These are phyloP conservation scores for Cyclospora cayetanensis DNA, from an alignment of 169 alveolate genomes.

Conservation along the genomic window DNA sequence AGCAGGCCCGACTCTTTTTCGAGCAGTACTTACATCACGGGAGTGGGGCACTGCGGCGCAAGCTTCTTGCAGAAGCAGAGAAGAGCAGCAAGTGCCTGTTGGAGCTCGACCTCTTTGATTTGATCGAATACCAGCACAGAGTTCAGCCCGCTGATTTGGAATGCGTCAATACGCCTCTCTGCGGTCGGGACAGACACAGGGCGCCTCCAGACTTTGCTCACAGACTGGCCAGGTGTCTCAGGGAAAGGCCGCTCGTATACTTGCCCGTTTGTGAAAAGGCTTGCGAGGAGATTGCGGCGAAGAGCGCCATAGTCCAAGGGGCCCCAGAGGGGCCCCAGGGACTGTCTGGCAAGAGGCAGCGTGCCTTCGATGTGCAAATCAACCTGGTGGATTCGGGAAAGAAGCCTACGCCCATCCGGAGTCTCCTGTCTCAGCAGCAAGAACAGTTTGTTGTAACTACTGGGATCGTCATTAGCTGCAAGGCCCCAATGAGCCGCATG, in stretches of 20 bases:
- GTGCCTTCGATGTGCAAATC: constrained; percentile 63
- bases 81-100: constrained; percentile 52
- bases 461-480: constrained; percentile 63
- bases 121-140: constrained; percentile 61
- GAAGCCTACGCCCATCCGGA: constrained; percentile 65
- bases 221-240: constrained; percentile 65
- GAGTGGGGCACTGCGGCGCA: constrained; percentile 64
- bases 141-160: constrained; percentile 64
- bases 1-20: constrained; percentile 60
- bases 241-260: constrained; percentile 69
- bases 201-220: constrained; percentile 73
- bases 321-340: constrained; percentile 15
- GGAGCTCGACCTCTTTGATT: constrained; percentile 57
- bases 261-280: constrained; percentile 73
- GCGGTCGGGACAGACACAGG: constrained; percentile 64
- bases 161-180: constrained; percentile 71
- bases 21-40: constrained; percentile 73
- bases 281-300: constrained; percentile 64
- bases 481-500: constrained; percentile 66
- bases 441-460: constrained; percentile 72
- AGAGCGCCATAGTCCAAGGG: constrained; percentile 63
- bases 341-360: constrained; percentile 1
- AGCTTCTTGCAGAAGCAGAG: constrained; percentile 62
- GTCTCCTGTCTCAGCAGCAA: constrained; percentile 66
- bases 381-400: constrained; percentile 62